phyloP scores from a whole-genome alignment of 2,329 filamentous ascomycete genomes.

The Cadophora luteo-olivacea region DNA sequence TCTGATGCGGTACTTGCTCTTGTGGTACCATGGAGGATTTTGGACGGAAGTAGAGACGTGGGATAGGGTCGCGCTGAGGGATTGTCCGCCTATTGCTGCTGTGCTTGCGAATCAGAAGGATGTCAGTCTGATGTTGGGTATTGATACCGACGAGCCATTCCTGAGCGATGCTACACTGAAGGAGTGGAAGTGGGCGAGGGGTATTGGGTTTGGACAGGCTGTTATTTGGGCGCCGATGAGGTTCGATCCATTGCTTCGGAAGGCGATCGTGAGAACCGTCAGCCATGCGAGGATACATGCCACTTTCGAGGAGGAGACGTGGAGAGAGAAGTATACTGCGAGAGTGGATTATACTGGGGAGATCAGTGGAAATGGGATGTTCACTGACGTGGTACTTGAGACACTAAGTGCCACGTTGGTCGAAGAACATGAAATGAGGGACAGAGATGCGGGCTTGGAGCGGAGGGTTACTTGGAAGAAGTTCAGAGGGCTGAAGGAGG shows the following conservation, averaged over 20 bases:
- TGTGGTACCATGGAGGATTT: conserved; percentile 38
- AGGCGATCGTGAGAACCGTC: conserved; percentile 36
- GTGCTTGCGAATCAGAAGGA: conserved; percentile 21
- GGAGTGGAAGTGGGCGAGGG: conserved; percentile 32
- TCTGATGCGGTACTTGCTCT: conserved; percentile 32
- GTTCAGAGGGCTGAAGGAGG: conserved; percentile 29
- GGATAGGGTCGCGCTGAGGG: conserved; percentile 26
- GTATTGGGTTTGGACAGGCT: conserved; percentile 31
- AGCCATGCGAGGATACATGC: conserved; percentile 29
- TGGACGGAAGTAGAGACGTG: conserved; percentile 35
- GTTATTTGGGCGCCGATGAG: conserved; percentile 35
- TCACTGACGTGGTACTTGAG: conserved; percentile 36
- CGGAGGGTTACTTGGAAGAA: conserved; percentile 38
- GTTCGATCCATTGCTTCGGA: conserved; percentile 37
- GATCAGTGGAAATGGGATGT: conserved; percentile 36
- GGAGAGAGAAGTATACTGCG: conserved; percentile 13
- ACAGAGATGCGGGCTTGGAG: conserved; percentile 36
- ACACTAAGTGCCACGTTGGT: conserved; percentile 28
- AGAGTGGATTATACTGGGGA: conserved; percentile 24
- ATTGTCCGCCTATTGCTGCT: conserved; percentile 28
- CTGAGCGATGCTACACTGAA: conserved; percentile 23
- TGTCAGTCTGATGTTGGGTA: conserved; percentile 36
- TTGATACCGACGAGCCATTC: conserved; percentile 38
- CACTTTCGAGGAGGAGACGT: not conserved
- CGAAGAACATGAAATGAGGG: conserved; percentile 31